Evolutionary conservation across 208 protist species (phyloP), one percentile per base, ranked within the genome.

Genomic region (Acanthamoeba quina): DNA sequence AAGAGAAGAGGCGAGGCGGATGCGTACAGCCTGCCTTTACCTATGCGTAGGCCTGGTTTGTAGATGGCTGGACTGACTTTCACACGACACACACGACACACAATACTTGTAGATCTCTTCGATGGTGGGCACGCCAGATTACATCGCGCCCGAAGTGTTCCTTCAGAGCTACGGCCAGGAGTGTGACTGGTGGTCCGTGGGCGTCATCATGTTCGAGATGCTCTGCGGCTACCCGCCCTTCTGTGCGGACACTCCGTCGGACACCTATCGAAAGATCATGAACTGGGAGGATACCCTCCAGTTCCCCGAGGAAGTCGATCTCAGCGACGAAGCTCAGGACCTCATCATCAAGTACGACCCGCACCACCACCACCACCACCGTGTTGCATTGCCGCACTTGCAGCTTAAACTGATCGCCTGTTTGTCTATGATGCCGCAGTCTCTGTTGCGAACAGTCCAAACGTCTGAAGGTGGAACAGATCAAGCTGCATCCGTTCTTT

Each of bases 131-230:
- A 99, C 98, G 70, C 98, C 98, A 29, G 98, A 99, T 70, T 99
- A 99, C 97, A 99, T 99, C 70, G 98, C 99, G 3, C 99, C 99
- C 24, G 98, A 99, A 94, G 98, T 99, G 82, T 94, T 99, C 26
- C 96, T 98, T 56, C 97, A 97, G 82, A 96, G 97, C 96, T 99
- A 99, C 96, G 98, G 98, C 64, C 93, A 98, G 7, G 98, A 98
- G 94, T 99, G 98, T 95, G 99, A 99, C 93, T 99, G 99, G 99
- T 99, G 99, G 99, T 99, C 98, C 13, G 98, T 99, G 1, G 99
- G 99, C 31, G 98, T 99, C 5, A 99, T 99, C 93, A 99, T 99
- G 98, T 99, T 99, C 96, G 98, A 95, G 74, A 99, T 99, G 98
- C 94, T 99, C 7, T 99, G 98, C 83, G 98, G 98, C 47, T 99